Evolutionary conservation across 768 basidiomycete species (phyloP).

Genomic region (Pleurotus ostreatus): DNA sequence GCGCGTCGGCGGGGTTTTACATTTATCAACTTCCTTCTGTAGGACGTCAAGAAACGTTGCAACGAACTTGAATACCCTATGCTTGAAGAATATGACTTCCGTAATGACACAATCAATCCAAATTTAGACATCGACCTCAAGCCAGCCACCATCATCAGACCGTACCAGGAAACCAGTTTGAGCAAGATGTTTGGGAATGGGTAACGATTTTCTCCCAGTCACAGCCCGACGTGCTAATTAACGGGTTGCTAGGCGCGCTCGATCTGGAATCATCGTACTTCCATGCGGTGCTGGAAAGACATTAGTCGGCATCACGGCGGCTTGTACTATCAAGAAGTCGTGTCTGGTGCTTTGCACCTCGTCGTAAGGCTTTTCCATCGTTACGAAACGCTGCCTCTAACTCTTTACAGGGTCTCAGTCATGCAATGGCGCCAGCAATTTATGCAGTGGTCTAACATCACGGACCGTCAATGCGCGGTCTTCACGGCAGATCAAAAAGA

Average conservation of each 20-base stretch:
- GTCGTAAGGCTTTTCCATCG: slow-evolving; percentile 56
- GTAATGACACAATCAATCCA: slow-evolving; percentile 93
- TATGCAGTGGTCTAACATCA: slow-evolving; percentile 98
- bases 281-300: slow-evolving; percentile 99
- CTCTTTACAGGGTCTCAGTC: slow-evolving; percentile 66
- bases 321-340: slow-evolving; percentile 99
- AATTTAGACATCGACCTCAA: slow-evolving; percentile 99
- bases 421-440: slow-evolving; percentile 99
- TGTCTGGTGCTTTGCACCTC: slow-evolving; percentile 97
- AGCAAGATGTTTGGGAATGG: slow-evolving; percentile 99
- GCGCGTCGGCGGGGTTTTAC: background rate
- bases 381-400: background rate
- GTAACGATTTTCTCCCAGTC: slow-evolving; percentile 34
- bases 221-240: background rate
- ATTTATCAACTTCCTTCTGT: slow-evolving; percentile 8
- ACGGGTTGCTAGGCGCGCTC: slow-evolving; percentile 67
- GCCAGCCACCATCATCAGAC: slow-evolving; percentile 93
- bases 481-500: slow-evolving; percentile 99
- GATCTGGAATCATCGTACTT: slow-evolving; percentile 96
- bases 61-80: slow-evolving; percentile 97
- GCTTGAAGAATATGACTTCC: slow-evolving; percentile 98
- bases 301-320: slow-evolving; percentile 98
- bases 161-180: slow-evolving; percentile 97
- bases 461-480: slow-evolving; percentile 92
- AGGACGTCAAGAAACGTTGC: slow-evolving; percentile 96